Evolutionary conservation across 352 stramenopile genomes (phyloP), one percentile per base, ranked within the genome.

Genomic region (Elongisporangium anandrum): DNA sequence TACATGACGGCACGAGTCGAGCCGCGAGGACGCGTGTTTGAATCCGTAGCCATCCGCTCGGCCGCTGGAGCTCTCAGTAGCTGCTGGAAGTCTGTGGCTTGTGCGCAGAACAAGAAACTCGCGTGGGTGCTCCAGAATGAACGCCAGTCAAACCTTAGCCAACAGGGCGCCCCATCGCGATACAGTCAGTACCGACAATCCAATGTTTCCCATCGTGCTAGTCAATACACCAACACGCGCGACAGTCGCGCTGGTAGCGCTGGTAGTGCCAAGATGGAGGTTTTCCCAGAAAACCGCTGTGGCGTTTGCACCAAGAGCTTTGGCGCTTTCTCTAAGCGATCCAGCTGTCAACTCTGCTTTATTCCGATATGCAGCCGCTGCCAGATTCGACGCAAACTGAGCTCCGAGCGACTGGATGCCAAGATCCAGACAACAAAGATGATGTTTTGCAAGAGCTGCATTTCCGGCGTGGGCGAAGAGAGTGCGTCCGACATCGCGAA

Each of bases 81-180:
- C 57, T 86, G 75, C 65, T 87, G 81, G 77, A 82, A 85, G 56
- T 75, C 69, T 1, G 75, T 89, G 17, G 69, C 48, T 34, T 91
- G 81, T 38, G 72, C 81, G 13, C 77, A 91, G 52, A 84, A 71
- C 70, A 88, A 87, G 65, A 91, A 91, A 38, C 75, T 91, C 24
- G 77, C 73, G 7, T 87, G 70, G 60, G 74, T 67, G 45, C 56
- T 85, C 23, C 69, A 81, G 60, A 73, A 79, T 23, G 72, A 82
- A 19, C 72, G 68, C 1, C 63, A 60, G 34, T 72, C 62, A 6
- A 68, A 64, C 50, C 56, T 59, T 57, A 63, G 22, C 65, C 22
- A 60, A 70, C 21, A 54, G 21, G 56, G 56, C 19, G 57, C 29
- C 5, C 57, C 39, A 41, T 49, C 50, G 6, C 61, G 59, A 4